Percentiles rank a stretch among this genome's conserved stretches.
These are phyloP conservation scores for Apiotrichum gracile DNA, from an alignment of 1,284 basidiomycete genomes.

Conservation along the genomic window DNA sequence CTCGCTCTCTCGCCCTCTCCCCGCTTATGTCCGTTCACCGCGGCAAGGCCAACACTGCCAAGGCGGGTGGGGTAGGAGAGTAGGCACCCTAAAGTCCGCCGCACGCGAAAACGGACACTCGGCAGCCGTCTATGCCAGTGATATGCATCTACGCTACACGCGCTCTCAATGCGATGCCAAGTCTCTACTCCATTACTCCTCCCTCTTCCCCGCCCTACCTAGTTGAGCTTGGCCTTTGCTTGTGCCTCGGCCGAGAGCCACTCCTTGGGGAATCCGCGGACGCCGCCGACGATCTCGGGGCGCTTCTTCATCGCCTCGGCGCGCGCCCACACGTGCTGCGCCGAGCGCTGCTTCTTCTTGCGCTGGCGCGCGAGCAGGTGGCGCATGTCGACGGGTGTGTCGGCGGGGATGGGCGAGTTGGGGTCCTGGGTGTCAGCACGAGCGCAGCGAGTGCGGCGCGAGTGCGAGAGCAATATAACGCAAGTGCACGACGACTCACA, in stretches of 20 bases:
- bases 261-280: conserved; percentile 71
- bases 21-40: too few relatives aligned
- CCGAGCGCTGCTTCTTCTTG: conserved; percentile 62
- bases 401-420: conserved; percentile 53
- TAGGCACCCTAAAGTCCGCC: too few relatives aligned
- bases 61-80: too few relatives aligned
- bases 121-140: too few relatives aligned
- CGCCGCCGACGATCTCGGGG: conserved; percentile 47
- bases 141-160: not conserved
- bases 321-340: conserved; percentile 52
- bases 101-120: too few relatives aligned
- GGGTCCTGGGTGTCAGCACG: conserved; percentile 47
- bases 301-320: conserved; percentile 19
- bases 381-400: conserved; percentile 68
- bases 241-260: conserved; percentile 55
- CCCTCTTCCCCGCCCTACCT: not conserved
- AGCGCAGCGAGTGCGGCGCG: not conserved
- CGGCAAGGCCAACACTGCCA: too few relatives aligned
- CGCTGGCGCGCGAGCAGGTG: conserved; percentile 64
- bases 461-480: not conserved
- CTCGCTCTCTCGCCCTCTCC: too few relatives aligned
- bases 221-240: conserved; percentile 8
- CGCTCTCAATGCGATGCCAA: not conserved
- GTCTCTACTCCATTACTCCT: too few relatives aligned
- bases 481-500: too few relatives aligned